Evolutionary conservation across 116 monocot genomes (phyloP), one percentile per base, ranked within the genome.

Genomic region (Trichopus zeylanicus): DNA sequence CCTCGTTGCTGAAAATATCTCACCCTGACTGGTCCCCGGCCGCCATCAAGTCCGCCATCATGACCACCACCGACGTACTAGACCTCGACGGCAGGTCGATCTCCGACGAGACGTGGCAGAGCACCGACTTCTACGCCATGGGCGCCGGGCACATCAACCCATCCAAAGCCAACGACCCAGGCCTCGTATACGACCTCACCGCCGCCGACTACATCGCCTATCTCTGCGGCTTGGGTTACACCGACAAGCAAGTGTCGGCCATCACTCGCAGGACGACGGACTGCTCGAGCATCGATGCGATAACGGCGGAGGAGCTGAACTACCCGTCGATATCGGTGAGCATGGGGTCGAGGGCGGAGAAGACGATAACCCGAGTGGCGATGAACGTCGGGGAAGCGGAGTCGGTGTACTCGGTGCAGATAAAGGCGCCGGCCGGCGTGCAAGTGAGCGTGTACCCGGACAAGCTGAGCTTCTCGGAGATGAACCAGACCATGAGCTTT

Each of bases 81-180:
- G 39, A 53, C 60, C 9, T 18, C 21, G 21, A 21, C 51, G 53
- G 60, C 7, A 30, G 30, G 0, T 39, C 31, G 22, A 54, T 69
- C 20, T 4, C 26, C 12, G 22, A 68, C 29, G 68, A 60, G 28
- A 23, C 24, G 5, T 57, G 34, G 26, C 35, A 67, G 27, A 29
- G 47, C 67, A 2, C 53, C 2, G 48, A 54, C 42, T 53, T 69
- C 38, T 69, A 60, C 9, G 38, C 53, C 30, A 2, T 69, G 22
- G 92, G 92, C 8, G 87, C 87, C 1, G 92, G 92, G 30, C 92
- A 92, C 54, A 73, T 88, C 27, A 71, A 81, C 31, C 88, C 92
- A 0, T 1, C 60, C 26, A 78, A 77, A 48, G 92, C 88, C 18
- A 24, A 74, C 29, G 75, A 81, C 54, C 92, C 92, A 0, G 88